phyloP scores from a whole-genome alignment of 2,329 filamentous ascomycete species.

The Beauveria bassiana region DNA sequence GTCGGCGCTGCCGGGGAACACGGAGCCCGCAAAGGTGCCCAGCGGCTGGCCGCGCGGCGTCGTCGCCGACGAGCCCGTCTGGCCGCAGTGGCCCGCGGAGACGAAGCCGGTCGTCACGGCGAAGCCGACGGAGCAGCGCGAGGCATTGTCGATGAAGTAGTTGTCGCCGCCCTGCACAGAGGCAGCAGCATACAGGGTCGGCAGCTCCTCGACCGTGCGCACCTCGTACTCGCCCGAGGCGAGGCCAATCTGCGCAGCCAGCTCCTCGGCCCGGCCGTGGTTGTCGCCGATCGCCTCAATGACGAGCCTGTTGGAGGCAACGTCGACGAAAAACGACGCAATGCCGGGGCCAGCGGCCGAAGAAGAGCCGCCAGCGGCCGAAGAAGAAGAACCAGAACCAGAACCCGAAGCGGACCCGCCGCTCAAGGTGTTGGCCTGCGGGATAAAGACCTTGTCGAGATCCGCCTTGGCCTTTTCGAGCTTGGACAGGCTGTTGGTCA shows the following conservation, averaged over 20 bases:
- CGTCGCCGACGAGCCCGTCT: slow-evolving; percentile 22
- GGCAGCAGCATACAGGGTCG: slow-evolving; percentile 27
- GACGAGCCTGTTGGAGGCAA: slow-evolving; percentile 32
- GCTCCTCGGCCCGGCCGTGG: slow-evolving; percentile 24
- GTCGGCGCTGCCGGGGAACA: slow-evolving; percentile 33
- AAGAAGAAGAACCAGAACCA: too few species aligned
- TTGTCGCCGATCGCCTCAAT: slow-evolving; percentile 29
- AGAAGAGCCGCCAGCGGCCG: too few species aligned
- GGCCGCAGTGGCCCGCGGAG: slow-evolving; percentile 32
- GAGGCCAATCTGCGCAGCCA: slow-evolving; percentile 31
- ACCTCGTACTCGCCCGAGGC: slow-evolving; percentile 29
- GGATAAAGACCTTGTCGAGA: slow-evolving; percentile 34
- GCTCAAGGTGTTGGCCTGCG: slow-evolving; percentile 15
- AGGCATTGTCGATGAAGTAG: slow-evolving; percentile 26
- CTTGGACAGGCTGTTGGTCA: slow-evolving; percentile 29
- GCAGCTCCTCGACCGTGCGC: slow-evolving; percentile 24
- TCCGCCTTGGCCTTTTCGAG: slow-evolving; percentile 33
- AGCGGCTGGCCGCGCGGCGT: slow-evolving; percentile 24
- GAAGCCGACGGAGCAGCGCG: slow-evolving; percentile 33
- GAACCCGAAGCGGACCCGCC: slow-evolving; percentile 15
- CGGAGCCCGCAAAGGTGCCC: slow-evolving; percentile 29
- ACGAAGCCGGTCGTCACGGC: slow-evolving; percentile 33
- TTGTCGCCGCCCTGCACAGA: slow-evolving; percentile 30
- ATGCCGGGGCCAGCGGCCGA: slow-evolving; percentile 20
- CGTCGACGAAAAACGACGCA: slow-evolving; percentile 31